A percentile compares a stretch with the other conserved stretches of the same genome.
These are phyloP conservation scores for Globisporangium barbulae DNA, from an alignment of 352 stramenopile species.

Conservation along the genomic window DNA sequence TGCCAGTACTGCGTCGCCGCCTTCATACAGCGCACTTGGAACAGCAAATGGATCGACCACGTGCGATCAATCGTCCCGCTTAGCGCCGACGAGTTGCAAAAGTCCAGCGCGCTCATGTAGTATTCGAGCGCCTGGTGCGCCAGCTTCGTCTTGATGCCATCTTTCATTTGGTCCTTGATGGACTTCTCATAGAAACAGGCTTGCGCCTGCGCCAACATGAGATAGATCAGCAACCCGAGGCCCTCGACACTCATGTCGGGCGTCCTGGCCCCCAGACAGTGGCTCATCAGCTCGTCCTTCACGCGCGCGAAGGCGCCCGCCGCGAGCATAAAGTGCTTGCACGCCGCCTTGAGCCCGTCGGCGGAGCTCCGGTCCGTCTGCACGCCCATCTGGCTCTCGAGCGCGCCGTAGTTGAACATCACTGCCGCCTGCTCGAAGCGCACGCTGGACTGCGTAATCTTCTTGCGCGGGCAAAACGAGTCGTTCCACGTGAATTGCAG, in stretches of 20 bases:
- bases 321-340: constrained; percentile 82
- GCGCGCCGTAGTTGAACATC: constrained; percentile 86
- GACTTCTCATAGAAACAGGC: constrained; percentile 92
- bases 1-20: constrained; percentile 80
- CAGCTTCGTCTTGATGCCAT: constrained; percentile 80
- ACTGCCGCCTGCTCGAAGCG: constrained; percentile 77
- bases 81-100: constrained; percentile 49
- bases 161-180: constrained; percentile 86
- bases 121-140: constrained; percentile 73
- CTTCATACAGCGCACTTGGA: constrained; percentile 70
- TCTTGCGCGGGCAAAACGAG: constrained; percentile 88
- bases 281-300: constrained; percentile 46
- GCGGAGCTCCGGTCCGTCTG: constrained; percentile 68
- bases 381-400: constrained; percentile 81
- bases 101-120: constrained; percentile 55
- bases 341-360: constrained; percentile 81
- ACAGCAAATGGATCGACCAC: constrained; percentile 63
- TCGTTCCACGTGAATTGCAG: constrained; percentile 91
- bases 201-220: constrained; percentile 85
- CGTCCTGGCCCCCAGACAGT: constrained; percentile 37
- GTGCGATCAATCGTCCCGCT: constrained; percentile 52
- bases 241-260: constrained; percentile 65
- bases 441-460: constrained; percentile 58
- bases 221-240: constrained; percentile 57
- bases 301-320: constrained; percentile 70